Percentiles rank a stretch among this genome's conserved stretches.
Conservation (phyloP, 2,329 filamentous ascomycete genomes). For the Nemania sp. region DNA sequence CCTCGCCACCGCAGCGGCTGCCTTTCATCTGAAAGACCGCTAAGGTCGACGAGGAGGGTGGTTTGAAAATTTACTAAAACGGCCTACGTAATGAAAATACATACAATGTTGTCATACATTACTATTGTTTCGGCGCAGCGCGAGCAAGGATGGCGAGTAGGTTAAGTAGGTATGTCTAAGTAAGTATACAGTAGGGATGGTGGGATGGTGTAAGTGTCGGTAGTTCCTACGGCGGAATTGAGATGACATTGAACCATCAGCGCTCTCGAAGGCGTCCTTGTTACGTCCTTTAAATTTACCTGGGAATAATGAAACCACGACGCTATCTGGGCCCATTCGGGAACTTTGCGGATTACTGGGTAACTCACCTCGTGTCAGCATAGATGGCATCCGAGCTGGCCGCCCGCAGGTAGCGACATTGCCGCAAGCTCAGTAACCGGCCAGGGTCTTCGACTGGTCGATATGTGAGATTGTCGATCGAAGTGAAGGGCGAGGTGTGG, state of each 20-base stretch:
- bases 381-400: neutral
- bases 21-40: neutral
- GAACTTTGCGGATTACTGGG: neutral
- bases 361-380: neutral
- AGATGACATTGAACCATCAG: neutral
- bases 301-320: neutral
- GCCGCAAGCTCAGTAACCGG: constrained; percentile 24
- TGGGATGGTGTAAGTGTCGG: too few species aligned
- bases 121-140: neutral
- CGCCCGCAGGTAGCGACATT: neutral
- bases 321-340: neutral
- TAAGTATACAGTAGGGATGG: constrained; percentile 1
- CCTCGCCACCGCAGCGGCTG: neutral
- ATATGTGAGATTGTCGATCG: too few species aligned
- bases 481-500: too few species aligned
- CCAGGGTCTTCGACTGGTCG: constrained; percentile 14
- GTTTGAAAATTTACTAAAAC: neutral
- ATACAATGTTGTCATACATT: neutral
- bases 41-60: neutral
- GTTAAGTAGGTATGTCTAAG: too few species aligned
- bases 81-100: constrained; percentile 13
- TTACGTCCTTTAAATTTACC: neutral
- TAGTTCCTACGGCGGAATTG: constrained; percentile 4
- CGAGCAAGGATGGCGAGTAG: neutral
- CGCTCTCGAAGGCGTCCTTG: too few species aligned